Base-by-base conservation (phyloP, 805 yeast species). In the Monosporozyma unispora region DNA sequence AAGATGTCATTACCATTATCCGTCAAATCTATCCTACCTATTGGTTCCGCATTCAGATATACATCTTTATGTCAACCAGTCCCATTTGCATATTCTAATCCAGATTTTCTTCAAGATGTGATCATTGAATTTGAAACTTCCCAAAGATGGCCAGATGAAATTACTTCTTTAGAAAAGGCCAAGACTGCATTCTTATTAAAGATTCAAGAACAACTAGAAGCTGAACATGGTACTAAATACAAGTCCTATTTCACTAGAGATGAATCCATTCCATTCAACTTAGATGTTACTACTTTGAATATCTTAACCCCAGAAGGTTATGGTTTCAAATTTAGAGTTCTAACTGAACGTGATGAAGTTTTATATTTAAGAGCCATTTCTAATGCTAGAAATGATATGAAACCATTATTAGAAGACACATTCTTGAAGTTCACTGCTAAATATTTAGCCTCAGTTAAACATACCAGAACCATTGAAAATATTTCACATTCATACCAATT, bases 91-190 rank as follows among this genome's bases (percentile, higher is more conserved):
- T 72, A 75, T 28, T 74, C 86, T 2, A 81, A 77, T 56, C 89
- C 88, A 4, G 87, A 84, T 60, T 86, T 84, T 61, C 80, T 87
- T 72, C 87, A 84, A 57, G 90, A 86, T 42, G 81, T 83, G 14
- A 75, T 93, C 9, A 63, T 93, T 35, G 96, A 90, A 66, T 87
- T 93, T 65, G 99, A 93, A 69, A 73, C 86, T 3, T 87, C 96
- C 2, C 75, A 79, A n/a, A 81, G 81, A 64, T 93, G 99, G 99
- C 99, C 99, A 2, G 95, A 87, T 66, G 96, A 93, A 63, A 64
- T 88, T 5, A 69, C 74, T 38, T 89, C 96, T 2, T 69, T 89
- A 48, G 98, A 93, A 64, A 82, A 84, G 59, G 84, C 96, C 14
- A 93, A 93, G 62, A 79, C 95, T 29, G 98, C 98, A 7, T 87